phyloP scores from a whole-genome alignment of 1,284 basidiomycete genomes.

The Cutaneotrichosporon dermatis region DNA sequence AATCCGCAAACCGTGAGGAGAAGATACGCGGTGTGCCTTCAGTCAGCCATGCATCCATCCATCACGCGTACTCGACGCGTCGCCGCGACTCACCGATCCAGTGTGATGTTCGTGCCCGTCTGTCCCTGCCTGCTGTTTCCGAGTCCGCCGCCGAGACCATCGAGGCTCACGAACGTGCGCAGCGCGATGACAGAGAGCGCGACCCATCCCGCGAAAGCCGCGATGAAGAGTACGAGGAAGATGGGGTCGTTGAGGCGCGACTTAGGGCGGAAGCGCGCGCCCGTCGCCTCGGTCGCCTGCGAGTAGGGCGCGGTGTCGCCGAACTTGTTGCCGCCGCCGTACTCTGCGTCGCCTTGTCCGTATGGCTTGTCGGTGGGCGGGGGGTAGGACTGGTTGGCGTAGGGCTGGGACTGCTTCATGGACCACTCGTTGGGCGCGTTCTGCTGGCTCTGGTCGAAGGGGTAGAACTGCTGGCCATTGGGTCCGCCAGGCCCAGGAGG shows the following conservation, averaged over 20 bases:
- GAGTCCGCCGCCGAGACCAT: slow-evolving; percentile 55
- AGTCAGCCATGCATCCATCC: no score
- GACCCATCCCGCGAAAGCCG: slow-evolving; percentile 64
- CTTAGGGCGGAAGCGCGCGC: slow-evolving; percentile 64
- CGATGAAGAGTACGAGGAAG: slow-evolving; percentile 65
- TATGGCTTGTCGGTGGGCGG: neutral
- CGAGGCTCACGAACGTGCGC: slow-evolving; percentile 59
- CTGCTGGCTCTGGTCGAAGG: no score
- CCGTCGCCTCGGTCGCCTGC: slow-evolving; percentile 53
- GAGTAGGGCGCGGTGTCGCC: slow-evolving; percentile 53
- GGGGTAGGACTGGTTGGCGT: slow-evolving; percentile 10
- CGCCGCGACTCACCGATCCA: slow-evolving; percentile 32
- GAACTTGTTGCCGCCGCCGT: slow-evolving; percentile 21
- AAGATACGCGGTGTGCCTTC: slow-evolving; percentile 60
- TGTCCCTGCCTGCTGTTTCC: slow-evolving; percentile 26
- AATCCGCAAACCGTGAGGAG: slow-evolving; percentile 63
- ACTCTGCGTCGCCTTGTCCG: slow-evolving; percentile 5
- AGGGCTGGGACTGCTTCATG: slow-evolving; percentile 14
- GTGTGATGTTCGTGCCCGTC: slow-evolving; percentile 32
- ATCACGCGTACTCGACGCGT: neutral
- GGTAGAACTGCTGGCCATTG: no score
- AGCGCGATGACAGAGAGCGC: slow-evolving; percentile 64
- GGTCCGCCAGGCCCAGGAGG: no score
- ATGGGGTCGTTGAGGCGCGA: slow-evolving; percentile 67
- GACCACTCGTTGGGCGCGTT: neutral